Percentiles rank a stretch among this genome's conserved stretches.
These are phyloP conservation scores for Clarireedia homoeocarpa DNA, from an alignment of 2,329 filamentous ascomycete species.

Conservation along the genomic window DNA sequence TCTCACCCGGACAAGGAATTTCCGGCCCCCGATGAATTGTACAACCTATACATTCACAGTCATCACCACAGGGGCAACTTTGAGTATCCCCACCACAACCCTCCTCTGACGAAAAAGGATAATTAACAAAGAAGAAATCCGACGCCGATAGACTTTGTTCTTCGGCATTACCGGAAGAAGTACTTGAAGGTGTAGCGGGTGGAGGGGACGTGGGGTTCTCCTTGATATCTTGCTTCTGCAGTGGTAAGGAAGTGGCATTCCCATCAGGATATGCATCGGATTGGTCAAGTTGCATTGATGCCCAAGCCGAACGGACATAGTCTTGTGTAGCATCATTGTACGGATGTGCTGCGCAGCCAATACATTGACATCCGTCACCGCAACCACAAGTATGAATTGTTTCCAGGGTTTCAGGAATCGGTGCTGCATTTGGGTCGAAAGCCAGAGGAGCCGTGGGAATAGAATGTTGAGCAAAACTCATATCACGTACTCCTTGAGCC, in stretches of 20 bases:
- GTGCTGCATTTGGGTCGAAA: conserved; percentile 30
- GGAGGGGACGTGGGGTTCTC: conserved; percentile 20
- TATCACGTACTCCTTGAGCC: conserved; percentile 39
- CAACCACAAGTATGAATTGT: conserved; percentile 48
- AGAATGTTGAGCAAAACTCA: conserved; percentile 30
- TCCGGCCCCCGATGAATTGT: conserved; percentile 39
- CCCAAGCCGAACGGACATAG: conserved; percentile 41
- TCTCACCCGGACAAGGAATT: conserved; percentile 32
- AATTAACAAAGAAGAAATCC: conserved; percentile 54
- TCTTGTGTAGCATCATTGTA: conserved; percentile 56
- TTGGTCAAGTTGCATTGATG: conserved; percentile 20
- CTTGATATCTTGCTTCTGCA: neutral
- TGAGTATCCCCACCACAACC: conserved; percentile 41
- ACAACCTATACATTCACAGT: conserved; percentile 51
- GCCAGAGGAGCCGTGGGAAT: conserved; percentile 11
- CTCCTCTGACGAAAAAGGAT: conserved; percentile 37
- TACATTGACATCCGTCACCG: conserved; percentile 57
- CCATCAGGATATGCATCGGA: conserved; percentile 10
- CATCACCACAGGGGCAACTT: conserved; percentile 50
- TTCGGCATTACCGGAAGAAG: conserved; percentile 30
- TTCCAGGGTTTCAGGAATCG: conserved; percentile 21
- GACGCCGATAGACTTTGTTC: conserved; percentile 40
- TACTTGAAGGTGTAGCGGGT: conserved; percentile 24
- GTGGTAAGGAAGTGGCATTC: conserved; percentile 7
- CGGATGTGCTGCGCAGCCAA: conserved; percentile 60